Percentiles rank a stretch among this genome's conserved stretches.
phyloP scores from a whole-genome alignment of 2,329 filamentous ascomycete genomes.

The Juglanconis sp. region DNA sequence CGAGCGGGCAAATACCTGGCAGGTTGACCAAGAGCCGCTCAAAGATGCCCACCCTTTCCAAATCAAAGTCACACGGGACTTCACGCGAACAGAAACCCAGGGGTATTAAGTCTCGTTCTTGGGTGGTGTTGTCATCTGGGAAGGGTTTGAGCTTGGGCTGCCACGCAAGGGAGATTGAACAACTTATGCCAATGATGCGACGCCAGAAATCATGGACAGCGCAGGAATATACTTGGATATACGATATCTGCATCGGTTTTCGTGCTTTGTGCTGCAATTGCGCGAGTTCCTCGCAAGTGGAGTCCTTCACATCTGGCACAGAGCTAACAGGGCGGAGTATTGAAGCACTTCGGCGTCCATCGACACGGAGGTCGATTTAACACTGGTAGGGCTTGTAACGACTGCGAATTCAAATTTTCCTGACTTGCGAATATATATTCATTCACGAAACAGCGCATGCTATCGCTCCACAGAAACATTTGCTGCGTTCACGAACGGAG shows the following conservation, averaged over 20 bases:
- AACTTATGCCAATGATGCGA: too few relatives aligned
- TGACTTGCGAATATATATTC: background rate
- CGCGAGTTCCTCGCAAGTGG: background rate
- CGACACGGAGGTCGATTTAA: background rate
- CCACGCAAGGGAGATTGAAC: too few relatives aligned
- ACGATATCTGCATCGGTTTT: too few relatives aligned
- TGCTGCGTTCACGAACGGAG: background rate
- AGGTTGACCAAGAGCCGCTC: background rate
- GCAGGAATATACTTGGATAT: too few relatives aligned
- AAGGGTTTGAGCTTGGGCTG: background rate
- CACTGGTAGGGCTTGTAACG: background rate
- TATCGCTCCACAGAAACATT: background rate
- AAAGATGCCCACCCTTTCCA: background rate
- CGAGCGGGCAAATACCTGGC: background rate
- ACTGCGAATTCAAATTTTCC: background rate
- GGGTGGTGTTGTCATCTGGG: background rate
- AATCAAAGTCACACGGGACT: background rate
- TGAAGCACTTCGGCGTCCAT: too few relatives aligned
- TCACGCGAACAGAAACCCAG: background rate
- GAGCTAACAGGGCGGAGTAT: background rate
- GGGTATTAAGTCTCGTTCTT: too few relatives aligned
- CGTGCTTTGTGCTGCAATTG: background rate
- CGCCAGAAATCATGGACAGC: too few relatives aligned
- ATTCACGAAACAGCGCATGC: background rate
- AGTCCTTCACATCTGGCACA: background rate